Evolutionary conservation across 805 yeast genomes (phyloP), one percentile per base, ranked within the genome.

Genomic region (Ogataea ramenticola): DNA sequence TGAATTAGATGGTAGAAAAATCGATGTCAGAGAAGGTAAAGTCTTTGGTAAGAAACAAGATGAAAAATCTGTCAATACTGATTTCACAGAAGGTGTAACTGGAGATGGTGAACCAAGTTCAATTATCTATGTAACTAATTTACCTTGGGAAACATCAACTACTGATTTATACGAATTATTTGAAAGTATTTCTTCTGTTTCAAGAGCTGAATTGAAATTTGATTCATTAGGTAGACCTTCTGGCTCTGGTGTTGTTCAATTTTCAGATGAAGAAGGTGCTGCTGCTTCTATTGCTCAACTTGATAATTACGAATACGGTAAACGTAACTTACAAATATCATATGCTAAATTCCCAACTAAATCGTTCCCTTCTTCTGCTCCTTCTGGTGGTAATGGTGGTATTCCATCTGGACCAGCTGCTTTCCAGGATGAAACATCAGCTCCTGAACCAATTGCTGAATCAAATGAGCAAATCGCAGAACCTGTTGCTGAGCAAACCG

Each of bases 91-190:
- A 39, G 82, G 80, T 44, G 89, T 85, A 36, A 54, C 60, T 9
- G 86, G 83, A 2, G 67, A 71, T 38, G 88, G 87, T 36, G 74
- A 67, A 34, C 79, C 77, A 41, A 81, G 79, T 41, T 75, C 70
- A 30, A 71, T 76, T 20, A 74, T 91, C 38, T 84, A 66, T 58
- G 89, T 85, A 20, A 74, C 72, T 38, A 91, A 91, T 67, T 70
- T 91, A 57, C 98, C 98, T 27, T 87, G 78, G 72, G 82, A 89
- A 42, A 90, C 97, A n/a, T 78, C 88, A 29, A 80, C 82, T 51
- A 80, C 82, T 46, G 97, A 91, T 64, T 73, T 91, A 51, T 77
- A 71, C 50, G 96, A 90, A 52, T 72, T 91, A 46, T 90, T 90
- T 60, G 91, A 83, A 60, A 82, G 91, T 32, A 77, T 89, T 43